Conservation (phyloP, 768 basidiomycete genomes). For the Boletus reticuloceps region DNA sequence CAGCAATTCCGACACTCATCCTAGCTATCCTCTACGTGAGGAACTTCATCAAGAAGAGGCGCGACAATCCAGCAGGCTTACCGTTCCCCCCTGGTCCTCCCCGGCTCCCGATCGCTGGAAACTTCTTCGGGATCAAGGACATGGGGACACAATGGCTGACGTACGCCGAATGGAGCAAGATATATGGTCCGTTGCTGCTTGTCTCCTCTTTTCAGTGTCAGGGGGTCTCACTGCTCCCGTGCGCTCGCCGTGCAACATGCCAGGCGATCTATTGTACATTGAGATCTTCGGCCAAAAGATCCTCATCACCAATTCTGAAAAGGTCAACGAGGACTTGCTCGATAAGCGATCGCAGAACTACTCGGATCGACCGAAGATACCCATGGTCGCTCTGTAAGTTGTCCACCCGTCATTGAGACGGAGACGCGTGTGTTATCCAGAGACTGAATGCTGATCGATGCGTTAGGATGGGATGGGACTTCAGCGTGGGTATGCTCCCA, state of each 20-base stretch:
- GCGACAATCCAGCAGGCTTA: constrained; percentile 17
- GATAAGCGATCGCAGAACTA: constrained; percentile 29
- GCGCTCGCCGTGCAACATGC: too few species aligned
- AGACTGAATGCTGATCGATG: background rate
- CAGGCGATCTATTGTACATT: constrained; percentile 27
- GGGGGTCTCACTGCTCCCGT: background rate
- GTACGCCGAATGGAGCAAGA: constrained; percentile 40
- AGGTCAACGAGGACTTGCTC: constrained; percentile 26
- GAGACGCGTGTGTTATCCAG: too few species aligned
- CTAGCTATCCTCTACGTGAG: constrained; percentile 1
- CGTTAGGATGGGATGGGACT: constrained; percentile 37
- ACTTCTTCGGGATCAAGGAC: constrained; percentile 40
- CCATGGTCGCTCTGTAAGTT: constrained; percentile 22
- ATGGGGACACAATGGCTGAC: constrained; percentile 39
- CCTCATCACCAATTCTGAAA: constrained; percentile 23
- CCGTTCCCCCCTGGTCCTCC: constrained; percentile 42
- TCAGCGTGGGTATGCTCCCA: constrained; percentile 33
- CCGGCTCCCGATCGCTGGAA: constrained; percentile 42
- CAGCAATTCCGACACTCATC: background rate
- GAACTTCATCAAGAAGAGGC: constrained; percentile 3
- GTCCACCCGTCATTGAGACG: too few species aligned
- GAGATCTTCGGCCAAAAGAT: constrained; percentile 24
- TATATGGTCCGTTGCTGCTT: constrained; percentile 34
- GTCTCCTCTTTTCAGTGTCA: background rate
- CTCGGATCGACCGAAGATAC: constrained; percentile 26